phyloP scores from a whole-genome alignment of 257 asterid species.

The Coffea canephora region DNA sequence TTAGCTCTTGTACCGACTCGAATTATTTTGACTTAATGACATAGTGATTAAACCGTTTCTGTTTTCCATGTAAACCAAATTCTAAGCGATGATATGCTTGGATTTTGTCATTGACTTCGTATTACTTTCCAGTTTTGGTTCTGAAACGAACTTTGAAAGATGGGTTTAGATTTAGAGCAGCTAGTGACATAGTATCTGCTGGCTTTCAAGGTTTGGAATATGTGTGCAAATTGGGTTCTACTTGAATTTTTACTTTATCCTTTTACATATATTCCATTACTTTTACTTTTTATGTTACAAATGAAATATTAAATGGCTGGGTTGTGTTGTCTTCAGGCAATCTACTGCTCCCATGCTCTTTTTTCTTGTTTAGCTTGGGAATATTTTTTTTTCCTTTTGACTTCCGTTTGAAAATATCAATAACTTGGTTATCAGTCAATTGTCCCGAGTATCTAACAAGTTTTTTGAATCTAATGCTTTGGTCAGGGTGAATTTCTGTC shows the following conservation, averaged over 20 bases:
- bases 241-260: neutral
- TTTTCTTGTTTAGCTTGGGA: neutral
- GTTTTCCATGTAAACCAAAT: neutral
- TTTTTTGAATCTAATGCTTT: neutral
- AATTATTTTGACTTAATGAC: neutral
- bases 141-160: neutral
- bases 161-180: neutral
- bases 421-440: no score
- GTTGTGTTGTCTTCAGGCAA: neutral
- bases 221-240: neutral
- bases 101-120: neutral
- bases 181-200: neutral
- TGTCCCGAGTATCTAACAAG: neutral
- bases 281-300: neutral
- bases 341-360: neutral
- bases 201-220: neutral
- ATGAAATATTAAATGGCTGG: neutral
- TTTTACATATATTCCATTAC: neutral
- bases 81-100: neutral
- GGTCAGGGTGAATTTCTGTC: slow-evolving; percentile 31
- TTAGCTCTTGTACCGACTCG: no score
- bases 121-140: neutral
- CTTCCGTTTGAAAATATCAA: neutral
- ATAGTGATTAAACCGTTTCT: neutral
- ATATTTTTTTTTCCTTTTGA: neutral